Evolutionary conservation across 805 yeast genomes (phyloP).

Genomic region (Kluyveromyces siamensis): DNA sequence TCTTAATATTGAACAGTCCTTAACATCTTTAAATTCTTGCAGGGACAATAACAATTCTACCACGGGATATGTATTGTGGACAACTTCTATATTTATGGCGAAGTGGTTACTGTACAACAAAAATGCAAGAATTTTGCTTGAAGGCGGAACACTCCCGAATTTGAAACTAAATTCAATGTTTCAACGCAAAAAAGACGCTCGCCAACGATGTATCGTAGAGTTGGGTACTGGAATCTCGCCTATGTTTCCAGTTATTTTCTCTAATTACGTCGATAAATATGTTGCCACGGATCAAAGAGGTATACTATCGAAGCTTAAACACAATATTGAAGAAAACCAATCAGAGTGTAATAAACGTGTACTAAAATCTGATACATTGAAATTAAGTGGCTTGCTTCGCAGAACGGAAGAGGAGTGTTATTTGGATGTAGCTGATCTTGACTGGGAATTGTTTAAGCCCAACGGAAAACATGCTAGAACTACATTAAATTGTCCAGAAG

Average conservation of each 20-base stretch:
- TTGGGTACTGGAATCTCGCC: slow-evolving; percentile 29
- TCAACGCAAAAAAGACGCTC: slow-evolving; percentile 1
- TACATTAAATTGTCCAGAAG: slow-evolving; percentile 1
- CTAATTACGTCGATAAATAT: slow-evolving; percentile 22
- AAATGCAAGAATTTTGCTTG: slow-evolving; percentile 11
- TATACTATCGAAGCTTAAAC: slow-evolving; percentile 18
- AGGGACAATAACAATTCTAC: slow-evolving; percentile 27
- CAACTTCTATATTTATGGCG: slow-evolving; percentile 26
- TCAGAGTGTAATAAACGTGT: slow-evolving; percentile 15
- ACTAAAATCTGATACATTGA: slow-evolving; percentile 4
- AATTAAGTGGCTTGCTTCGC: not conserved
- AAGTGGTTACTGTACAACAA: slow-evolving; percentile 25
- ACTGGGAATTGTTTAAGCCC: slow-evolving; percentile 25
- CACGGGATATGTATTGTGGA: slow-evolving; percentile 31
- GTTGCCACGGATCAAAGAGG: slow-evolving; percentile 28
- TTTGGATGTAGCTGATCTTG: slow-evolving; percentile 20
- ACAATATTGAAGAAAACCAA: slow-evolving; percentile 20
- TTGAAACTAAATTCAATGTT: slow-evolving; percentile 4
- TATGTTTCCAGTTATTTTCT: slow-evolving; percentile 18
- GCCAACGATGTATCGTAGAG: slow-evolving; percentile 15
- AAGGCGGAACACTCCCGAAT: slow-evolving; percentile 8
- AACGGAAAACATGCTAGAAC: not conserved
- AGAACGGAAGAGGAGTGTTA: slow-evolving; percentile 5
- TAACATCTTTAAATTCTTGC: slow-evolving; percentile 22
- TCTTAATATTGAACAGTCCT: slow-evolving; percentile 20